These are phyloP conservation scores for sunflower (Helianthus annuus) DNA, from an alignment of 129 eudicot species.

Conservation along the genomic window DNA sequence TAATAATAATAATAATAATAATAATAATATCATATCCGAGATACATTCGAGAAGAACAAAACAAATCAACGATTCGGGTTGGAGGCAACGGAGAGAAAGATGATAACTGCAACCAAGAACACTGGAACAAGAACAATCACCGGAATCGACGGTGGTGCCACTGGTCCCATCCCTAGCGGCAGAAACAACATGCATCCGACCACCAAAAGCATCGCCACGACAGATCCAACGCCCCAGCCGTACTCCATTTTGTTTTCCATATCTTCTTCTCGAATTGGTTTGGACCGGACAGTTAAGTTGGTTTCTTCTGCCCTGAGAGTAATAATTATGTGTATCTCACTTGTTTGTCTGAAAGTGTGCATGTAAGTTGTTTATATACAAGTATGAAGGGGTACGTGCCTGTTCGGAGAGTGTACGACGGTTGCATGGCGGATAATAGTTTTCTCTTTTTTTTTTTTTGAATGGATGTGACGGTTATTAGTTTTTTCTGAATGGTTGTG, in stretches of 20 bases:
- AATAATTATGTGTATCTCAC: not conserved
- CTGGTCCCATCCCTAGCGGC: slow-evolving; percentile 49
- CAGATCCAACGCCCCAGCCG: slow-evolving; percentile 51
- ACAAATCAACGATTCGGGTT: slow-evolving; percentile 7
- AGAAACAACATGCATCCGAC: slow-evolving; percentile 36
- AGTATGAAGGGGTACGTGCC: not conserved
- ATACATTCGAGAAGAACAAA: not conserved
- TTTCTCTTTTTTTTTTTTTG: too few relatives aligned
- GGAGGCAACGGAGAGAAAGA: slow-evolving; percentile 35
- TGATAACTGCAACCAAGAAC: slow-evolving; percentile 34
- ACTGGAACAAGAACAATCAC: slow-evolving; percentile 42
- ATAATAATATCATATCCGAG: not conserved
- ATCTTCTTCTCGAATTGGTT: not conserved
- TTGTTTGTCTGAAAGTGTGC: not conserved
- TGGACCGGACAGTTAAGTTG: not conserved
- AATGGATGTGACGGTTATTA: not conserved
- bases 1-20: not conserved
- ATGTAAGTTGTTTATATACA: not conserved
- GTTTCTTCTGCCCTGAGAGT: slow-evolving; percentile 2
- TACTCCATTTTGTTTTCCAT: slow-evolving; percentile 11
- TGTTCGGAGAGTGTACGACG: not conserved
- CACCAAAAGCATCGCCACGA: slow-evolving; percentile 36
- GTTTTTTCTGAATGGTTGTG: not conserved
- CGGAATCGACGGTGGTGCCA: slow-evolving; percentile 43
- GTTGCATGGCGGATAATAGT: not conserved